Evolutionary conservation across 192 early-diverging fungal genomes (phyloP), one percentile per base, ranked within the genome.

Genomic region (Gigaspora rosea): DNA sequence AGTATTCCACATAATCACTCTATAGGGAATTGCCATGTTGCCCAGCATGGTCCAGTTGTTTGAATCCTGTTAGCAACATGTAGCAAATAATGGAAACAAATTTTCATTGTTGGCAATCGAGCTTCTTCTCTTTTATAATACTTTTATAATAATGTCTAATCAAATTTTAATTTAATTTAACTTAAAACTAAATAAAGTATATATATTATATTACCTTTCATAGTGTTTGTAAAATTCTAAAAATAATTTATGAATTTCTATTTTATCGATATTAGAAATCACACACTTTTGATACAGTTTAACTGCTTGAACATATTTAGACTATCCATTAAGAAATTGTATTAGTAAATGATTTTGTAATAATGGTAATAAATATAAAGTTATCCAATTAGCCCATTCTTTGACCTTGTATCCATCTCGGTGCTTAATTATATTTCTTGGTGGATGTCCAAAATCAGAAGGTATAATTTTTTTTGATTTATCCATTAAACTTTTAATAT

Each of bases 31-130:
- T 65, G 16, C 27, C 32, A 65, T 15, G 63, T 65, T 1, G 63
- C 63, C 33, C 36, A 65, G 35, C 33, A 65, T 65, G 16, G 63
- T 33, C 63, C 63, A 65, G 63, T 65, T 32, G 20, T 35, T 65
- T 65, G 13, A 65, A 65, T 65, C 5, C 27, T 41, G 5, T 65
- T 2, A 65, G 63, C 0, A 12, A 46, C 0, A 65, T 41, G 33
- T 7, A 65, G 35, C 1, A 65, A 32, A 13, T 27, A 15, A 65
- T 65, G 33, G 33, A 65, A 65, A 33, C 33, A 65, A 33, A 65
- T 9, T 16, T 65, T 65, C 32, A 65, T 65, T 36, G 33, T 65
- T 41, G 36, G 5, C 5, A 65, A n/a, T 65, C 1, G 15, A 36
- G 15, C 33, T 1, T 33, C 33, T 32, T 65, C 32, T 65, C n/a